Evolutionary conservation across 257 asterid genomes (phyloP), one percentile per base, ranked within the genome.

Genomic region (Echites panduratus): DNA sequence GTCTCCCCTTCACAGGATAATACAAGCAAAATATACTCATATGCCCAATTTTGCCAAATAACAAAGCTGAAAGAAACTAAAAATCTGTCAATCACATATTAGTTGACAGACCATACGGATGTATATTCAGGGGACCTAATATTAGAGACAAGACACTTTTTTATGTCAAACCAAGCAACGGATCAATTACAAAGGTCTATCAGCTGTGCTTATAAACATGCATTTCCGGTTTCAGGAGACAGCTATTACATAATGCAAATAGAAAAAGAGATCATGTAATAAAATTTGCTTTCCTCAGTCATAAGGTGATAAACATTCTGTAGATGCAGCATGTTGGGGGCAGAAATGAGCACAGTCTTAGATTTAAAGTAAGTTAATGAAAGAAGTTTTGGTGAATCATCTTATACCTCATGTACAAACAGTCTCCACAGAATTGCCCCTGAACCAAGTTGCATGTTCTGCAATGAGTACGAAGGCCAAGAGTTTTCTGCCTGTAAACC

Each of bases 381-480:
- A 20, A 13, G 19, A 62, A 63, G 16, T 4, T 9, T 20, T 4
- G 11, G 67, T 29, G 6, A 74, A 71, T 62, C 41, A 73, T 27
- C 58, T 44, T 57, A 63, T 87, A 95, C 99, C 97, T 92, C 97
- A 92, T 92, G 74, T 81, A 95, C 73, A 95, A 87, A 86, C 98
- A 95, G 81, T 95, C 99, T 70, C 99, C 99, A 81, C 99, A 95
- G 82, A 95, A 95, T 80, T 95, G 98, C 48, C 99, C 99, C 75
- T 90, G 99, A 52, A 88, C 90, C 90, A 88, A 68, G 77, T 73
- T 80, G 85, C 99, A 91, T 66, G 79, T 41, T 86, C 90, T 53
- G 85, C 98, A 95, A 70, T 82, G 87, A 50, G 98, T 95, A 44
- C 93, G 97, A 68, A 81, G 87, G 53, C 99, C 99, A 63, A 92